phyloP scores from a whole-genome alignment of 2,329 filamentous ascomycete genomes.

The Capronia epimyces region DNA sequence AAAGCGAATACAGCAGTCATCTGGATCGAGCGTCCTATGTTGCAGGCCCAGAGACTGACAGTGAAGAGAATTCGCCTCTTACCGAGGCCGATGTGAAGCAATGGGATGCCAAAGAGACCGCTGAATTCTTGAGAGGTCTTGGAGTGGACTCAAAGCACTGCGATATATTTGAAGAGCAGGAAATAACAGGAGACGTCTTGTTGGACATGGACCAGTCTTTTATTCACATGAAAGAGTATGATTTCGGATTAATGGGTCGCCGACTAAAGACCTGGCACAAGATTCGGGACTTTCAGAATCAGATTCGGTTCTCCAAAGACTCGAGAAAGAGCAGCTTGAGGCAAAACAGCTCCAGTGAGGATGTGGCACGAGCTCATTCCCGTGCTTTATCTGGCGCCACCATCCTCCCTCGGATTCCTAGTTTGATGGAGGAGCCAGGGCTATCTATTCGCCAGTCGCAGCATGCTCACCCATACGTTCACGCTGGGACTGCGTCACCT shows the following conservation, averaged over 20 bases:
- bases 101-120: constrained; percentile 78
- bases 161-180: constrained; percentile 89
- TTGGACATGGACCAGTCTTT: constrained; percentile 93
- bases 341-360: constrained; percentile 34
- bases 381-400: constrained; percentile 36
- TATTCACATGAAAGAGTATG: constrained; percentile 90
- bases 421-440: constrained; percentile 35
- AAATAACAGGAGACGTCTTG: constrained; percentile 89
- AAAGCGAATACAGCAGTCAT: constrained; percentile 82
- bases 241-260: constrained; percentile 83
- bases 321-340: constrained; percentile 31
- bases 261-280: constrained; percentile 95
- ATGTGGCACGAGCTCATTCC: constrained; percentile 41
- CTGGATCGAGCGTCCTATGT: constrained; percentile 76
- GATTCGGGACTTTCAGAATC: constrained; percentile 84
- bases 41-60: constrained; percentile 88
- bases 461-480: constrained; percentile 14
- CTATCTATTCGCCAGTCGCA: constrained; percentile 27
- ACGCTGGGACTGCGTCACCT: constrained; percentile 4
- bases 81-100: constrained; percentile 66
- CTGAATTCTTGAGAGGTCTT: constrained; percentile 77
- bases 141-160: constrained; percentile 88
- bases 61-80: constrained; percentile 72
- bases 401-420: constrained; percentile 43
- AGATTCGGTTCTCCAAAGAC: constrained; percentile 59